phyloP scores from a whole-genome alignment of 345 rosid species.

The Gossypium australe region DNA sequence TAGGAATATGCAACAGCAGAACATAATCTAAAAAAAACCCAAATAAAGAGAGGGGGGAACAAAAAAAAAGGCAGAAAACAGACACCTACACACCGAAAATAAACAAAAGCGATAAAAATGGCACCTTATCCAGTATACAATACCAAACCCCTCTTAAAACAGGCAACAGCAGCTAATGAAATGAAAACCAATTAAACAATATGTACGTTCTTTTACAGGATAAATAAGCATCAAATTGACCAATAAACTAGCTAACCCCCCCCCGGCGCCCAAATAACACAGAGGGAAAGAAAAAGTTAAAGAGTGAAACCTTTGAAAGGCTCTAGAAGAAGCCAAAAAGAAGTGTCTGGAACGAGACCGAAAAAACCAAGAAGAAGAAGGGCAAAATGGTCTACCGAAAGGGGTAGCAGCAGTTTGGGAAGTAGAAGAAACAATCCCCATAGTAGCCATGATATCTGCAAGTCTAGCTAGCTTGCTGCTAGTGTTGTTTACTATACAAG shows the following conservation, averaged over 20 bases:
- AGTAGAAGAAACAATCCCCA: slow-evolving; percentile 52
- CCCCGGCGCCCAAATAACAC: neutral
- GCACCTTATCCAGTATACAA: neutral
- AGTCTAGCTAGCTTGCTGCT: slow-evolving; percentile 50
- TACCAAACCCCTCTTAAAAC: neutral
- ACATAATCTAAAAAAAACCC: neutral
- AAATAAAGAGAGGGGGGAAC: neutral
- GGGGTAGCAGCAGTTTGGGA: slow-evolving; percentile 31
- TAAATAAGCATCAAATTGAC: neutral
- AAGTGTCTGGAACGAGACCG: slow-evolving; percentile 22
- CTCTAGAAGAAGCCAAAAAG: slow-evolving; percentile 14
- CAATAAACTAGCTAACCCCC: slow-evolving; percentile 1
- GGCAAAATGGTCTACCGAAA: slow-evolving; percentile 33
- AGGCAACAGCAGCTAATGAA: neutral
- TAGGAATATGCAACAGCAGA: neutral
- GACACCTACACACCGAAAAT: neutral
- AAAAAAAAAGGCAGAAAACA: neutral
- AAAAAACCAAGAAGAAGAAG: slow-evolving; percentile 30
- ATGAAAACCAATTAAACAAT: neutral
- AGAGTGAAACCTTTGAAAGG: slow-evolving; percentile 34
- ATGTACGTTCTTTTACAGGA: neutral
- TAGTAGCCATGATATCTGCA: slow-evolving; percentile 42
- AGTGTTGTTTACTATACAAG: slow-evolving; percentile 14
- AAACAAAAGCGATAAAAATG: neutral
- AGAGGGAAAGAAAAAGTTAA: neutral